A percentile compares a stretch with the other conserved stretches of the same genome.
Evolutionary conservation across 371 early-diverging fungal species (phyloP).

Genomic region (Enteropsectra breve): DNA sequence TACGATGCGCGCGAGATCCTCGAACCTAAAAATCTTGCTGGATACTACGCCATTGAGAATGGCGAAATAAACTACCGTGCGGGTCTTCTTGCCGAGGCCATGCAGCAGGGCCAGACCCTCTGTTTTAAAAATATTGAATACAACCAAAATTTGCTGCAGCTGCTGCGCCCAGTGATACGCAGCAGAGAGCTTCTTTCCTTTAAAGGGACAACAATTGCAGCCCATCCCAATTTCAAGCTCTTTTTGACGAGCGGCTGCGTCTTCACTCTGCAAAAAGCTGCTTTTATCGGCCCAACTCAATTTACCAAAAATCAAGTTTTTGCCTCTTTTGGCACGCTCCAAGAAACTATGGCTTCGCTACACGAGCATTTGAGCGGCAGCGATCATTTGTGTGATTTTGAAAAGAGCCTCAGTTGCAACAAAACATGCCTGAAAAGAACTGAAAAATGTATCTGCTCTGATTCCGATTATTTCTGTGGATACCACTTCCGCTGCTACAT

Average conservation of each 20-base stretch:
- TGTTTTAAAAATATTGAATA: conserved; percentile 92
- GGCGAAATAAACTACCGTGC: conserved; percentile 76
- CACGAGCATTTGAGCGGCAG: conserved; percentile 10
- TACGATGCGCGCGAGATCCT: conserved; percentile 44
- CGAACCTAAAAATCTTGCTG: conserved; percentile 36
- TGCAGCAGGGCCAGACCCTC: conserved; percentile 80
- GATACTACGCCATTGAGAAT: conserved; percentile 61
- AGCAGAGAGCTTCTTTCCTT: conserved; percentile 16
- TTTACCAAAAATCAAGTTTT: conserved; percentile 6
- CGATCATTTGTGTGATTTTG: neutral
- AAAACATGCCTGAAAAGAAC: conserved; percentile 8
- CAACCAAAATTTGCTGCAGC: conserved; percentile 30
- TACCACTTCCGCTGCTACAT: neutral
- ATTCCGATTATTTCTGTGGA: conserved; percentile 1
- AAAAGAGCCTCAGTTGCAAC: neutral
- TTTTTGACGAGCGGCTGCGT: conserved; percentile 32
- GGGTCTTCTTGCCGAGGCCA: conserved; percentile 77
- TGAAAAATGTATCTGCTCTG: conserved; percentile 6
- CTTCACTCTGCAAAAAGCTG: conserved; percentile 16
- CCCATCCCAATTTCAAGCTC: conserved; percentile 29
- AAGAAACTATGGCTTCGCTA: neutral
- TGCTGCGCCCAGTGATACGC: conserved; percentile 30
- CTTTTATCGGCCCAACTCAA: conserved; percentile 39
- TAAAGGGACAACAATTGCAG: conserved; percentile 19
- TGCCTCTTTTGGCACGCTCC: neutral